Base-by-base conservation (phyloP, 345 rosid species). In the Toxicodendron radicans region DNA sequence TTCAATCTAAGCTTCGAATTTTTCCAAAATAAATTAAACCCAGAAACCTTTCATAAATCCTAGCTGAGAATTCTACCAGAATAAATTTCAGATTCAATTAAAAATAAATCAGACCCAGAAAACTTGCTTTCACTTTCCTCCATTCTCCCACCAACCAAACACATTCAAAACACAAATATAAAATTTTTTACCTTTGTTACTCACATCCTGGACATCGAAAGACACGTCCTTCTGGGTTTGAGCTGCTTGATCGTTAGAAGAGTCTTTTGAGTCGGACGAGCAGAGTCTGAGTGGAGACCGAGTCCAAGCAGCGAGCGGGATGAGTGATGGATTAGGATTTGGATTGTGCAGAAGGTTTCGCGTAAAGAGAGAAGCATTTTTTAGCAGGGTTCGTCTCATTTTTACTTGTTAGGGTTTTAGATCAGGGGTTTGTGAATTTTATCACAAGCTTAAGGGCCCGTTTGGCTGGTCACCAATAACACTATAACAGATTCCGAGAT, bases 251-350 rank as follows among this genome's bases (percentile, higher is more conserved):
- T 74, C 80, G 66, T 35, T 49, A 59, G 84, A 70, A 14, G 86
- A 71, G 30, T 77, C 88, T 1, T 70, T 56, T 14, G 82, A 77
- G 41, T 80, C 87, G 65, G 92, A 80, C 13, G 87, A 85, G 88
- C 4, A 87, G 63, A 78, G 33, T 56, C 89, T 83, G 65, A 81
- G 63, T 32, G 11, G 66, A 38, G 73, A 46, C 11, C 51, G 80
- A 65, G 80, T 46, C 18, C 66, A 58, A 21, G 71, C 57, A 23
- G 82, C 66, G 20, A 75, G 69, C 38, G 68, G 77, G 24, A 32
- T 7, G 71, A 59, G 7, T 2, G 75, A 48, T 51, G 53, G 71
- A 8, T 11, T 70, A 23, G 60, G 64, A 33, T 38, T n/a, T 32
- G 77, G 49, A 17, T 81, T 63, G 7, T 12, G 71, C 54, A 62